Evolutionary conservation across 371 early-diverging fungal species (phyloP).

Genomic region (Scutellospora calospora): DNA sequence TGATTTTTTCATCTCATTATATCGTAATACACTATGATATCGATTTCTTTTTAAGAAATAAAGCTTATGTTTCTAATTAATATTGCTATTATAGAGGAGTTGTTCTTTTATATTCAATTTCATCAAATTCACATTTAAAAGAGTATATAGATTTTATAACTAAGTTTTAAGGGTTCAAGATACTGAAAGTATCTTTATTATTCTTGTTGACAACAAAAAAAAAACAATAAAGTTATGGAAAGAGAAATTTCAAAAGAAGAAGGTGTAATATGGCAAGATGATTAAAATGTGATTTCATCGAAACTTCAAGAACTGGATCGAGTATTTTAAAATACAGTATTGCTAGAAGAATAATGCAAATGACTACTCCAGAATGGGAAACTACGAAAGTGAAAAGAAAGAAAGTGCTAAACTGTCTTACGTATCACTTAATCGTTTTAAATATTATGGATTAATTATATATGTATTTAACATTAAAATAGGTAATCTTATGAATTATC

Average conservation of each 20-base stretch:
- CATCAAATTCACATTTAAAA: constrained; percentile 85
- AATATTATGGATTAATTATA: no score
- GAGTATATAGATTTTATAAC: constrained; percentile 80
- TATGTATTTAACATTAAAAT: no score
- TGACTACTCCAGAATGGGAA: no score
- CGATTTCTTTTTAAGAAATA: background rate
- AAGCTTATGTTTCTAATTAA: no score
- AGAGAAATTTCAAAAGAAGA: constrained; percentile 83
- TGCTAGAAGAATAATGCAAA: no score
- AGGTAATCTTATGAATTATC: no score
- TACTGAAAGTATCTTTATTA: constrained; percentile 79
- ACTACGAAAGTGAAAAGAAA: no score
- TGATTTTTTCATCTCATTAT: background rate
- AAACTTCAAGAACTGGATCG: constrained; percentile 91
- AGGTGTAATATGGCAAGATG: constrained; percentile 79
- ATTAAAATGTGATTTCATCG: constrained; percentile 82
- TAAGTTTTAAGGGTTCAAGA: constrained; percentile 90
- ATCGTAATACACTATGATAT: background rate
- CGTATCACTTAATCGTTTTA: no score
- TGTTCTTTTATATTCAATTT: constrained; percentile 88
- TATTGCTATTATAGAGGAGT: constrained; percentile 67
- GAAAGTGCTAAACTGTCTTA: no score
- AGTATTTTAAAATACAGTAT: no score
- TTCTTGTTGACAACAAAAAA: constrained; percentile 96
- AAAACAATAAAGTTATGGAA: constrained; percentile 82